Conservation (phyloP, 1,284 basidiomycete genomes). For the Ustilago loliicola region DNA sequence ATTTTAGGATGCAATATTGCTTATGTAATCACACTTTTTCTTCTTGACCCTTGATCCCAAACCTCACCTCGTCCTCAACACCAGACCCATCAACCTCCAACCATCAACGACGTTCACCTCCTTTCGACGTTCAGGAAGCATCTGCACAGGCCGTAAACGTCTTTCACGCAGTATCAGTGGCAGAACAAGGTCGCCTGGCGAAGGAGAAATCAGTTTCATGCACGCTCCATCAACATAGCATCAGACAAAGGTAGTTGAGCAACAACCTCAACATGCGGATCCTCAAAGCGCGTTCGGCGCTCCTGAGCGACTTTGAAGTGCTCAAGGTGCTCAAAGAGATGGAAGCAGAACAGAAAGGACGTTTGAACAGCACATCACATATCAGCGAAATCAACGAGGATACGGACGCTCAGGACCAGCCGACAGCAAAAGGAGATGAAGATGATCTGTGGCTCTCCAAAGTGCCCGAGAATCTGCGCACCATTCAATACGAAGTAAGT, state of each 20-base stretch:
- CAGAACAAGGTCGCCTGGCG: neutral
- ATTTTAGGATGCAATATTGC: conserved; percentile 3
- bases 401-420: conserved; percentile 1
- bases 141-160: neutral
- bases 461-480: conserved; percentile 80
- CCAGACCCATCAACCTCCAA: neutral
- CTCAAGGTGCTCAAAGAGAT: conserved; percentile 82
- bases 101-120: neutral
- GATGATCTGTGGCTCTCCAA: conserved; percentile 44
- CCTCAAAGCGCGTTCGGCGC: conserved; percentile 80
- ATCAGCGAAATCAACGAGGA: conserved; percentile 72
- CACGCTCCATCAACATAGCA: conserved; percentile 7
- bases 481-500: conserved; percentile 86
- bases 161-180: neutral
- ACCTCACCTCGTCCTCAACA: neutral
- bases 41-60: neutral
- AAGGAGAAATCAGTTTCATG: conserved; percentile 3
- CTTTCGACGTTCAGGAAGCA: neutral
- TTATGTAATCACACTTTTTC: conserved; percentile 32
- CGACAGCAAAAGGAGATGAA: conserved; percentile 26
- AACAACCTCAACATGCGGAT: conserved; percentile 75
- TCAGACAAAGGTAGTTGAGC: neutral
- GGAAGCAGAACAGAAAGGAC: conserved; percentile 77
- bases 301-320: conserved; percentile 89
- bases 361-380: conserved; percentile 67